These are phyloP conservation scores for Waitea zeae DNA, from an alignment of 1,284 basidiomycete species.

Conservation along the genomic window DNA sequence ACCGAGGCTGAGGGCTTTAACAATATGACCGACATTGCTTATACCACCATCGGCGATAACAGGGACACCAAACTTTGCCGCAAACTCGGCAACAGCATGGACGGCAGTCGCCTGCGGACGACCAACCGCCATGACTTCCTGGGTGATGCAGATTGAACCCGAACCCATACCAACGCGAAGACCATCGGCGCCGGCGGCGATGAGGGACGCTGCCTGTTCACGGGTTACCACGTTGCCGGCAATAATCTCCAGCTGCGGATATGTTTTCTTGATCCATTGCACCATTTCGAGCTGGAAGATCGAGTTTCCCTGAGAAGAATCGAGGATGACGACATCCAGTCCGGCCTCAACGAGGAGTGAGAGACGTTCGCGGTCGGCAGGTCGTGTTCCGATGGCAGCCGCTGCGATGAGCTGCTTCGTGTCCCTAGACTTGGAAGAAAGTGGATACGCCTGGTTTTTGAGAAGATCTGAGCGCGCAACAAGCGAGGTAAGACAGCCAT, in stretches of 20 bases:
- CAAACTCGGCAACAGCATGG: constrained; percentile 88
- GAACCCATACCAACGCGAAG: constrained; percentile 96
- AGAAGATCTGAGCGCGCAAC: constrained; percentile 92
- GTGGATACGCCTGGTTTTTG: constrained; percentile 95
- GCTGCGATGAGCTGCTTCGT: constrained; percentile 96
- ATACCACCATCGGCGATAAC: constrained; percentile 98
- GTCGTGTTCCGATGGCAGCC: constrained; percentile 92
- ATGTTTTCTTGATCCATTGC: constrained; percentile 81
- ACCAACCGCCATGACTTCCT: constrained; percentile 99
- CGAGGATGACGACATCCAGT: constrained; percentile 88
- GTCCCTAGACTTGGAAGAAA: constrained; percentile 83
- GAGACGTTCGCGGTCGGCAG: constrained; percentile 77
- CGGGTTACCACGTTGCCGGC: constrained; percentile 97
- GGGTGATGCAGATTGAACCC: constrained; percentile 98
- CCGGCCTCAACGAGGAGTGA: constrained; percentile 83
- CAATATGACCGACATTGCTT: constrained; percentile 91
- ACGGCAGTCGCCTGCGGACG: constrained; percentile 96
- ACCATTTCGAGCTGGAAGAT: constrained; percentile 93
- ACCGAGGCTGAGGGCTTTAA: constrained; percentile 90
- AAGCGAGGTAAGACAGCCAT: constrained; percentile 69
- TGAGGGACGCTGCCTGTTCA: constrained; percentile 90
- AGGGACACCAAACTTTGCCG: constrained; percentile 86
- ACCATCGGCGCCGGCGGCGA: constrained; percentile 88
- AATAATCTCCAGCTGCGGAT: constrained; percentile 79
- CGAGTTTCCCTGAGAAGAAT: constrained; percentile 97